Evolutionary conservation across 805 yeast species (phyloP).

Genomic region (Kodamaea neixiangensis): DNA sequence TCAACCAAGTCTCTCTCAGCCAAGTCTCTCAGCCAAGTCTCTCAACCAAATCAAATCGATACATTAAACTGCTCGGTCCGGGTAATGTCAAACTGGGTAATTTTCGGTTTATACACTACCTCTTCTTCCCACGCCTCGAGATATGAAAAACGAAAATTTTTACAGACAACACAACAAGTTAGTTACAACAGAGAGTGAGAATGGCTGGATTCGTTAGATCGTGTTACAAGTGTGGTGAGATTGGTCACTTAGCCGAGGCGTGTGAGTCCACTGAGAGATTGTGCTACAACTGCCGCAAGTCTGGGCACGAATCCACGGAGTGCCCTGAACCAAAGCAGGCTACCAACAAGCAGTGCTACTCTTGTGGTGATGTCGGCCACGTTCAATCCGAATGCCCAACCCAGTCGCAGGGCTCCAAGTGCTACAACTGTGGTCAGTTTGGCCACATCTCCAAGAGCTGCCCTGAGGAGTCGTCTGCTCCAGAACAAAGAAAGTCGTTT

Average conservation of each 20-base stretch:
- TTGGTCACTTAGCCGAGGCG: slow-evolving; percentile 87
- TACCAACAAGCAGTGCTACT: slow-evolving; percentile 86
- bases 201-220: slow-evolving; percentile 65
- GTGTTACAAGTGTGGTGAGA: slow-evolving; percentile 89
- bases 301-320: slow-evolving; percentile 86
- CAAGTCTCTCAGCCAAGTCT: too few relatives aligned
- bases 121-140: neutral
- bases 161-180: slow-evolving; percentile 9
- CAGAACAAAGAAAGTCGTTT: slow-evolving; percentile 19
- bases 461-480: slow-evolving; percentile 26
- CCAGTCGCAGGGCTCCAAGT: slow-evolving; percentile 66
- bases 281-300: slow-evolving; percentile 89
- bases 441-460: slow-evolving; percentile 88
- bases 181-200: slow-evolving; percentile 7
- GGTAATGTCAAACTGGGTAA: neutral
- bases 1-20: too few relatives aligned
- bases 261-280: slow-evolving; percentile 83
- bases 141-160: slow-evolving; percentile 8
- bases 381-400: slow-evolving; percentile 81
- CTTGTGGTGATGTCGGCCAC: slow-evolving; percentile 90
- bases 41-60: too few relatives aligned
- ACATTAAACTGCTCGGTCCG: neutral
- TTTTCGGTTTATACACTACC: neutral
- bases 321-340: slow-evolving; percentile 89
- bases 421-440: slow-evolving; percentile 74